Base-by-base conservation (phyloP, 139 green algal genomes). In the Micractinium sp. region DNA sequence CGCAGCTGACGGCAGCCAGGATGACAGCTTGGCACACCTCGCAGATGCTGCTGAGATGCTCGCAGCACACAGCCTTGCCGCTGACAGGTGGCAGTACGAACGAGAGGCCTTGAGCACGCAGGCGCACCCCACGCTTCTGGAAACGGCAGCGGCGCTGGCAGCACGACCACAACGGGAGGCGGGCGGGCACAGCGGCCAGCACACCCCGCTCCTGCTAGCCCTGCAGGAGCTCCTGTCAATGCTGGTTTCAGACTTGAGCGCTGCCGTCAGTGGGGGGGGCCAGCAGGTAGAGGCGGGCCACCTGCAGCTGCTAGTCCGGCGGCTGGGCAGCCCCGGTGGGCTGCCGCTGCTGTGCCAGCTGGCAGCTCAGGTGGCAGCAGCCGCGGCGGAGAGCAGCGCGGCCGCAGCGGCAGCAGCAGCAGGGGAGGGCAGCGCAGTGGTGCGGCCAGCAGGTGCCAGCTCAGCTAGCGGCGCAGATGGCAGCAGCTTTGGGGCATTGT, bases 341-440 rank as follows among this genome's bases (percentile, higher is more conserved):
- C 36, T 81, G 75, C 75, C 75, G 20, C 75, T 81, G 75, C 75
- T 81, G 33, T 81, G 75, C 75, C 47, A 23, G 75, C 36, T 81
- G 75, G 36, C 35, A 33, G 75, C 75, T 19, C 35, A 81, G 75
- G 75, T 81, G 75, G 75, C 75, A 9, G 75, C 75, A 31, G 75
- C 75, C 4, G 75, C 75, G 12, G 35, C 35, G 4, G 22, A n/a
- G 67, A 22, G 23, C 67, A 33, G 67, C 23, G 22, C 23, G 19
- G 31, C 29, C 18, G 71, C 75, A 1, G 75, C 19, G 36, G 35
- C 39, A 38, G 75, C 35, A 39, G 75, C 35, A 19, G 35, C 33
- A 23, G 20, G 35, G 25, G 35, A 27, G 22, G 19, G 33, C 75
- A 33, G 35, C 75, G n/a, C n/a, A n/a, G n/a, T n/a, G n/a, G n/a